Conservation (phyloP, 2,329 filamentous ascomycete species). For the Arthrinium puccinioides region DNA sequence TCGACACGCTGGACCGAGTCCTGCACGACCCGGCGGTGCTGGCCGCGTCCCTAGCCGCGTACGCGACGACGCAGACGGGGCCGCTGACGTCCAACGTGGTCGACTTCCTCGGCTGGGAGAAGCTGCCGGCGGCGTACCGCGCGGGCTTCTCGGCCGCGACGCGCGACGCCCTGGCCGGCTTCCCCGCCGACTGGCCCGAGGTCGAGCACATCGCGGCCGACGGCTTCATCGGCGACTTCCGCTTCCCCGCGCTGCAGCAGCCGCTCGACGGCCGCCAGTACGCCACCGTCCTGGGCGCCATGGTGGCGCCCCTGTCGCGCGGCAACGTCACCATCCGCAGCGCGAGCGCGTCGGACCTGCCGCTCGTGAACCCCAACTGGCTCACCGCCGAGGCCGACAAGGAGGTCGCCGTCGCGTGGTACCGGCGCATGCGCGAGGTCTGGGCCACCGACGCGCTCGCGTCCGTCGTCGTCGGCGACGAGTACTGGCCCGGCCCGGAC, state of each 20-base stretch:
- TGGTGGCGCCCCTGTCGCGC: constrained; percentile 29
- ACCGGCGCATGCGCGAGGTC: constrained; percentile 28
- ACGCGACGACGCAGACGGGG: constrained; percentile 21
- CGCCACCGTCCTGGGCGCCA: constrained; percentile 23
- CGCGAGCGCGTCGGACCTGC: constrained; percentile 21
- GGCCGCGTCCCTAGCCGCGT: constrained; percentile 21
- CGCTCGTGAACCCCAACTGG: constrained; percentile 33
- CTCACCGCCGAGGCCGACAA: constrained; percentile 28
- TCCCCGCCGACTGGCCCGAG: constrained; percentile 17
- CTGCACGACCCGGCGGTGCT: constrained; percentile 13
- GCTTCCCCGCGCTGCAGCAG: constrained; percentile 6
- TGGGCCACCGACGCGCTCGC: constrained; percentile 2
- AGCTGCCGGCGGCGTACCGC: constrained; percentile 16
- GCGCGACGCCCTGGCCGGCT: constrained; percentile 39
- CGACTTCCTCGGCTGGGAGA: constrained; percentile 20
- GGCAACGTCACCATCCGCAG: constrained; percentile 30
- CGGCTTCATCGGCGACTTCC: constrained; percentile 8
- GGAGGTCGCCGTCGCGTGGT: constrained; percentile 31
- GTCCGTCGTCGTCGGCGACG: constrained; percentile 2
- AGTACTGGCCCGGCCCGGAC: constrained; percentile 8
- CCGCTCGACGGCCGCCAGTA: constrained; percentile 6
- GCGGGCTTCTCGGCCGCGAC: constrained; percentile 6
- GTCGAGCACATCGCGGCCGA: constrained; percentile 7
- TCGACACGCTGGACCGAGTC: constrained; percentile 19
- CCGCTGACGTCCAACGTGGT: constrained; percentile 14